Base-by-base conservation (phyloP, 2,329 filamentous ascomycete species). In the Shiraia sp. region DNA sequence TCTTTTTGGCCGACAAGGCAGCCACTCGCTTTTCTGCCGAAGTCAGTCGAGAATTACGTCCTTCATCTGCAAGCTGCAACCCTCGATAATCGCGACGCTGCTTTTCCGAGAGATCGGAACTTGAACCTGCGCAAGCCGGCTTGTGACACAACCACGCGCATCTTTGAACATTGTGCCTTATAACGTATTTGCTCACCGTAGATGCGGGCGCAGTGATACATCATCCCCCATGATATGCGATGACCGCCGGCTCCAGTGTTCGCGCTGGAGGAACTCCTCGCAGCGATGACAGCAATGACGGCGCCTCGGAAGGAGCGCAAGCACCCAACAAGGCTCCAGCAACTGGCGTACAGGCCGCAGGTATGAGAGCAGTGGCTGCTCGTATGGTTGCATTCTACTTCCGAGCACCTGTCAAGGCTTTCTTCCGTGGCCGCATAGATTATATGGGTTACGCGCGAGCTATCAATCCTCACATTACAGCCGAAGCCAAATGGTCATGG, bases 361-460 rank as follows among this genome's bases (percentile, higher is more conserved):
- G 88, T 28, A 87, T 90, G 50, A 86, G 91, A 32, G 91, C 90
- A 19, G 69, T 96, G 49, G 91, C 86, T 57, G 87, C 89, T 6
- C 87, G 95, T 64, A 77, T 90, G 58, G 80, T 96, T 40, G 86
- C 90, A 16, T 96, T 96, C 59, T 96, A 95, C 48, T 96, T 96
- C 65, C 80, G 90, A 42, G 89, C 90, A 0, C 91, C 91, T 1
- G 87, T 90, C 38, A 96, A 96, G 71, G 88, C 90, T 12, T 96
- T 96, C 66, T 95, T 96, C 72, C 82, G 89, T 47, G 91, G 88
- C 1, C 78, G 91, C 44, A 90, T 96, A 51, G 91, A 96, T 74
- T 96, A 90, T 65, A 78, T 77, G 46, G 80, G 80, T 40, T 83
- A 83, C 70, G 81, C 81, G 17, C 71, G 80, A 65, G 81, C 81